Percentiles rank a stretch among this genome's conserved stretches.
These are phyloP conservation scores for Globisporangium cederbergense DNA, from an alignment of 352 stramenopile genomes.

Conservation along the genomic window DNA sequence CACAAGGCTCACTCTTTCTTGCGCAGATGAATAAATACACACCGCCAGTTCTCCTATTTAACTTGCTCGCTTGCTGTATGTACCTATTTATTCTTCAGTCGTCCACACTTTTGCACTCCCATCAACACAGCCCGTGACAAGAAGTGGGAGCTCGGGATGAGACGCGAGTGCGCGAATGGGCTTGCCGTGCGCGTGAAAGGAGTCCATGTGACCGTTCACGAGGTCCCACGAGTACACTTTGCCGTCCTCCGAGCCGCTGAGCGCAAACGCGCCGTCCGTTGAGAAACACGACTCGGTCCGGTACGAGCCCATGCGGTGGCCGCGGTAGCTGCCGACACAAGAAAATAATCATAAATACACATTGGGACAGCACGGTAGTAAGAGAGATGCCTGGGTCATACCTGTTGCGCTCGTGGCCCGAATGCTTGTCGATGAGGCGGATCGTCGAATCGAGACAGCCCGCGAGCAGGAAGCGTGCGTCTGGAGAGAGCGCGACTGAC, in stretches of 20 bases:
- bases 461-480: constrained; percentile 74
- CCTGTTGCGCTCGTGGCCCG: constrained; percentile 68
- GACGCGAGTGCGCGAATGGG: constrained; percentile 56
- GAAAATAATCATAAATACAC: not conserved
- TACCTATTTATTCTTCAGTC: constrained; percentile 6
- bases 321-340: constrained; percentile 41
- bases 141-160: constrained; percentile 61
- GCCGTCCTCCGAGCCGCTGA: constrained; percentile 79
- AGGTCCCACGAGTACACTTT: constrained; percentile 66
- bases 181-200: constrained; percentile 59
- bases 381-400: constrained; percentile 17
- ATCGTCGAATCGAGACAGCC: constrained; percentile 72
- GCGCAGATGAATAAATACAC: not conserved
- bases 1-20: not conserved
- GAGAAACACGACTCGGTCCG: constrained; percentile 70
- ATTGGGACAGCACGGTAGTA: not conserved
- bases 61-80: not conserved
- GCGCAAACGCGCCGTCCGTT: constrained; percentile 53
- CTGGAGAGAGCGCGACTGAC: constrained; percentile 65
- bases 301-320: constrained; percentile 61
- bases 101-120: constrained; percentile 74
- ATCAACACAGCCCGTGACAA: constrained; percentile 61
- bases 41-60: not conserved
- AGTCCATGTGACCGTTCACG: constrained; percentile 30
- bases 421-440: constrained; percentile 67